Evolutionary conservation across 805 yeast species (phyloP).

Genomic region (Diddensiella caesifluorescens): DNA sequence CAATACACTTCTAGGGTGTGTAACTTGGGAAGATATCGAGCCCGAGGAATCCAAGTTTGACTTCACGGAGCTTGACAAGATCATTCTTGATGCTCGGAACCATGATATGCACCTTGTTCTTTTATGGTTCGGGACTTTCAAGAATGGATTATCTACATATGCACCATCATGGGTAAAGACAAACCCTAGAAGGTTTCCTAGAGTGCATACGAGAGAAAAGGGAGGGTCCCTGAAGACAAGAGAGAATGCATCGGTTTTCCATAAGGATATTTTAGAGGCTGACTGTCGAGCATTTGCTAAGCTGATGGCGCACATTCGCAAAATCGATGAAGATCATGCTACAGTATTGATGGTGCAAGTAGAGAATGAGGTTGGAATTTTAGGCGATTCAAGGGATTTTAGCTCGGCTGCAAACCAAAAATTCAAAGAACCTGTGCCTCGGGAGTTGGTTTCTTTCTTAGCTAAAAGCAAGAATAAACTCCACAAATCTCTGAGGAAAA

Average conservation of each 20-base stretch:
- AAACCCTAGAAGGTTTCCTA: slow-evolving; percentile 13
- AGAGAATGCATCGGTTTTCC: slow-evolving; percentile 14
- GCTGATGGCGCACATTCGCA: slow-evolving; percentile 13
- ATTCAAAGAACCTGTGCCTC: slow-evolving; percentile 13
- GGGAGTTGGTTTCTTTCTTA: slow-evolving; percentile 3
- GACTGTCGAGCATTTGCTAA: slow-evolving; percentile 15
- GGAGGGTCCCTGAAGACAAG: slow-evolving; percentile 2
- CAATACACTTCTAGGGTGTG: slow-evolving; percentile 18
- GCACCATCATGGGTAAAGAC: slow-evolving; percentile 18
- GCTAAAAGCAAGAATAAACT: not conserved
- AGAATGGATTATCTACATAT: slow-evolving; percentile 17
- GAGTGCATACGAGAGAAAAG: slow-evolving; percentile 6
- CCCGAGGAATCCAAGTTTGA: slow-evolving; percentile 18
- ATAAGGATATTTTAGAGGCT: slow-evolving; percentile 6
- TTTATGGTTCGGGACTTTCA: slow-evolving; percentile 21
- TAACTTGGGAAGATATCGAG: slow-evolving; percentile 21
- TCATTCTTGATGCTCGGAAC: slow-evolving; percentile 15
- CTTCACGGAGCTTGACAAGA: slow-evolving; percentile 14
- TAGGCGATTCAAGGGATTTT: slow-evolving; percentile 18
- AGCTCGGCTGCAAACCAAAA: slow-evolving; percentile 2
- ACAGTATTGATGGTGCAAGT: slow-evolving; percentile 20
- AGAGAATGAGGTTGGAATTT: slow-evolving; percentile 19
- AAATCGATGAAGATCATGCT: slow-evolving; percentile 7
- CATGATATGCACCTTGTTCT: slow-evolving; percentile 13
- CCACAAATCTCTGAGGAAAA: slow-evolving; percentile 6